A percentile compares a stretch with the other conserved stretches of the same genome.
Conservation (phyloP, 2,329 filamentous ascomycete species). For the Ceratocystis harringtonii region DNA sequence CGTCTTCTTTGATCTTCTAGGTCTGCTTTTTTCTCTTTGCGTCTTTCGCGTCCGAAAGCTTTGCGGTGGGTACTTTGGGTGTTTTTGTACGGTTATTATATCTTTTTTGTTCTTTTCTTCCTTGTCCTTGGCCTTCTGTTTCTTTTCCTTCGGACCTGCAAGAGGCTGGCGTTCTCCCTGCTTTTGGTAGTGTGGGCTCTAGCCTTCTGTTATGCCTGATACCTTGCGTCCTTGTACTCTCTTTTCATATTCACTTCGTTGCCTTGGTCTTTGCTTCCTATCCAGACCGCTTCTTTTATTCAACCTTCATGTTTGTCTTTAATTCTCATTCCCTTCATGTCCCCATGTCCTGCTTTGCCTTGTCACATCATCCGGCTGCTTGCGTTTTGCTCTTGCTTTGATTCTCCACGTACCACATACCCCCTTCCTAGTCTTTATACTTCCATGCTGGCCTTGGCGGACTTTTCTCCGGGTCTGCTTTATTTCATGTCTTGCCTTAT, state of each 20-base stretch:
- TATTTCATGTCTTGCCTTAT: no score
- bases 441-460: background rate
- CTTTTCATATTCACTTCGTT: background rate
- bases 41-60: constrained; percentile 13
- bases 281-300: constrained; percentile 1
- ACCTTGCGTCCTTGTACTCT: constrained; percentile 8
- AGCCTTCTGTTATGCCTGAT: constrained; percentile 18
- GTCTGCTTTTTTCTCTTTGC: constrained; percentile 9
- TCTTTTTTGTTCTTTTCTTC: background rate
- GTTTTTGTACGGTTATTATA: constrained; percentile 9
- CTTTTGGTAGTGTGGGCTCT: constrained; percentile 3
- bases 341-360: constrained; percentile 10
- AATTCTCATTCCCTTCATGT: constrained; percentile 17
- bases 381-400: constrained; percentile 2
- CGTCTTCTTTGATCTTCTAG: constrained; percentile 3
- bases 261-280: background rate
- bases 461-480: no score
- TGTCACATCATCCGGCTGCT: constrained; percentile 14
- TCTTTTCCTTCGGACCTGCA: background rate
- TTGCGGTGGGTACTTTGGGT: constrained; percentile 11
- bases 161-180: background rate
- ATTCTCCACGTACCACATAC: constrained; percentile 10
- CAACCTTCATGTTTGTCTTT: constrained; percentile 10
- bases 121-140: background rate
- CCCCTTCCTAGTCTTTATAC: constrained; percentile 1